Evolutionary conservation across 768 basidiomycete species (phyloP).

Genomic region (Tylopilus subfusipes): DNA sequence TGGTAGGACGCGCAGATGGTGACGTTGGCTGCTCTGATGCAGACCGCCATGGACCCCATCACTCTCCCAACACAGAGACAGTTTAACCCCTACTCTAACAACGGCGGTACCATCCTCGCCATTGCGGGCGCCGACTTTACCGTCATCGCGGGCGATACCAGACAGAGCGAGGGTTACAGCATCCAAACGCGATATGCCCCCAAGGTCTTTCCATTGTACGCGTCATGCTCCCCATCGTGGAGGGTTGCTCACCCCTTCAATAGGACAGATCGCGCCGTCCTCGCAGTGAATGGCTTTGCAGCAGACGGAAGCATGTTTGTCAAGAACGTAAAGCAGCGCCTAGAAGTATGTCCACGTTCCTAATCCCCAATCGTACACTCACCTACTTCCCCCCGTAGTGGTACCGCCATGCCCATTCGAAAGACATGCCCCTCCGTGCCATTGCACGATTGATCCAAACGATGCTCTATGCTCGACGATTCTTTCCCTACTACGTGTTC

Average conservation of each 20-base stretch:
- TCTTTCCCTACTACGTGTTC: conserved; percentile 98
- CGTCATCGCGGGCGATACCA: conserved; percentile 94
- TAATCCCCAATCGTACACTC: background rate
- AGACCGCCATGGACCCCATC: background rate
- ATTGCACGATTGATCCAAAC: conserved; percentile 99
- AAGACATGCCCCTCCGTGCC: conserved; percentile 94
- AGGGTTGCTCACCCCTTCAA: background rate
- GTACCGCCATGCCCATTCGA: conserved; percentile 96
- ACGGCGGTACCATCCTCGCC: conserved; percentile 95
- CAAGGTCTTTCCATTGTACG: conserved; percentile 92
- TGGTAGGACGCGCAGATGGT: background rate
- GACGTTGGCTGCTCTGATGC: background rate
- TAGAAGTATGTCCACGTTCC: conserved; percentile 66
- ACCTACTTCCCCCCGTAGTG: conserved; percentile 50
- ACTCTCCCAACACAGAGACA: conserved; percentile 49
- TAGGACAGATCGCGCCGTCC: conserved; percentile 88
- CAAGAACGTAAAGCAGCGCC: conserved; percentile 90
- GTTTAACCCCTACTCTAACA: conserved; percentile 89
- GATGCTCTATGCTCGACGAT: conserved; percentile 92
- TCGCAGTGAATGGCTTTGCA: conserved; percentile 96
- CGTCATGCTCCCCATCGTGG: background rate
- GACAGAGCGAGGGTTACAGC: conserved; percentile 95
- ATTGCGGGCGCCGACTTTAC: conserved; percentile 92
- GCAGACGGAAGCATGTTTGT: conserved; percentile 98
- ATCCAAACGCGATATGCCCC: conserved; percentile 98